Base-by-base conservation (phyloP, 164 flowering plant genomes). In the Dillenia suffruticosa region DNA sequence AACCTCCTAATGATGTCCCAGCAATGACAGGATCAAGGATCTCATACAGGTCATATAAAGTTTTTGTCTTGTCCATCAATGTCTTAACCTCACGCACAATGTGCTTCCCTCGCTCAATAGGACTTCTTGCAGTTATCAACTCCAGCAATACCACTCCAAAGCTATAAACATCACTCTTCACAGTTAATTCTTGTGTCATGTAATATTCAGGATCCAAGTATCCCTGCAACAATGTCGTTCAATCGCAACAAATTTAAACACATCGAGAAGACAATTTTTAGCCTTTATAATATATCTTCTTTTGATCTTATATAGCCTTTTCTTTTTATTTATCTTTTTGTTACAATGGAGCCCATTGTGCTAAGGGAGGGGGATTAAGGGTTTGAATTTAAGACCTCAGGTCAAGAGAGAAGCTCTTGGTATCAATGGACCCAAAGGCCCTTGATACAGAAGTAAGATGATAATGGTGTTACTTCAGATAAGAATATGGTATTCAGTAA, bases 181-280 rank as follows among this genome's bases (percentile, higher is more conserved):
- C 84, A 1, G 78, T 81, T 40, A 81, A 52, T 58, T 78, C 74
- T 40, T 72, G 63, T 5, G 82, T 71, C 82, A 76, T 73, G 73
- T 63, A 78, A 47, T 81, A 81, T 62, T 80, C 84, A 14, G 82
- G 84, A 69, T 80, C 84, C 72, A 81, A 9, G 67, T 81, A 81
- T 51, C 84, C 84, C 82, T 80, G 62, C 49, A 56, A 1, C 40
- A 64, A 50, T 26, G 8, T 57, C 57, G 22, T 54, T 13, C 17
- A n/a, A 13, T 32, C 40, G 5, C 7, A 4, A 32, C 40, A 32
- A 32, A 32, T 32, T 32, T 32, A 32, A 32, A 32, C 40, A 32
- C 40, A 32, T 6, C 40, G 7, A 32, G 40, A 32, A 32, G 40
- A 32, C 40, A 32, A 32, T 32, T 14, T 19, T 14, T 17, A 5